A percentile compares a stretch with the other conserved stretches of the same genome.
Evolutionary conservation across 2,329 filamentous ascomycete genomes (phyloP).

Genomic region (Cyclaneusma minus): DNA sequence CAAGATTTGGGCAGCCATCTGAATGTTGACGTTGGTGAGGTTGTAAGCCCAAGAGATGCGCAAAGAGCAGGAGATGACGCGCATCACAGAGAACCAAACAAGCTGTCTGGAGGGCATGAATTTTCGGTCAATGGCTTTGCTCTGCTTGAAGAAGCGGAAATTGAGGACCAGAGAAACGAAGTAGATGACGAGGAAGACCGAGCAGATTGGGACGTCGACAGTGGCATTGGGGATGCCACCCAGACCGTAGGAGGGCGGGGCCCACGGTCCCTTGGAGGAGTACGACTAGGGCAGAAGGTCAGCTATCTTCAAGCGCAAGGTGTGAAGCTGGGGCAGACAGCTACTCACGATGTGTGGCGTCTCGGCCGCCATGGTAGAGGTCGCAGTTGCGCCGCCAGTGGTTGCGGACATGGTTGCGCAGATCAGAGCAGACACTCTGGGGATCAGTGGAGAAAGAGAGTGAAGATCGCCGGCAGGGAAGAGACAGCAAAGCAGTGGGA

Average conservation of each 20-base stretch:
- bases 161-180: constrained; percentile 45
- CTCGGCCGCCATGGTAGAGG: no score
- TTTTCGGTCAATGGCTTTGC: constrained; percentile 34
- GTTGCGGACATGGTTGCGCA: no score
- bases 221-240: constrained; percentile 39
- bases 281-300: no score
- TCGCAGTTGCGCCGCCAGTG: no score
- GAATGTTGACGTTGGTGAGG: constrained; percentile 6
- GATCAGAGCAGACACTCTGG: no score
- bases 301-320: no score
- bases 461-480: no score
- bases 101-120: constrained; percentile 42
- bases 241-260: constrained; percentile 19
- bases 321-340: no score
- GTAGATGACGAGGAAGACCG: constrained; percentile 44
- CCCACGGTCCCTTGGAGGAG: constrained; percentile 5
- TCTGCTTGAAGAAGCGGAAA: constrained; percentile 38
- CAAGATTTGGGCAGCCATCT: constrained; percentile 9
- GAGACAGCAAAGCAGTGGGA: no score
- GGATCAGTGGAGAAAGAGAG: no score
- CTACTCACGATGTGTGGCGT: no score
- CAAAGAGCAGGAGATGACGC: constrained; percentile 29
- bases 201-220: constrained; percentile 49
- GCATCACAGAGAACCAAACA: constrained; percentile 41
- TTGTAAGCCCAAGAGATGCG: constrained; percentile 44